These are phyloP conservation scores for Kuraishia cidri DNA, from an alignment of 805 yeast species.

Conservation along the genomic window DNA sequence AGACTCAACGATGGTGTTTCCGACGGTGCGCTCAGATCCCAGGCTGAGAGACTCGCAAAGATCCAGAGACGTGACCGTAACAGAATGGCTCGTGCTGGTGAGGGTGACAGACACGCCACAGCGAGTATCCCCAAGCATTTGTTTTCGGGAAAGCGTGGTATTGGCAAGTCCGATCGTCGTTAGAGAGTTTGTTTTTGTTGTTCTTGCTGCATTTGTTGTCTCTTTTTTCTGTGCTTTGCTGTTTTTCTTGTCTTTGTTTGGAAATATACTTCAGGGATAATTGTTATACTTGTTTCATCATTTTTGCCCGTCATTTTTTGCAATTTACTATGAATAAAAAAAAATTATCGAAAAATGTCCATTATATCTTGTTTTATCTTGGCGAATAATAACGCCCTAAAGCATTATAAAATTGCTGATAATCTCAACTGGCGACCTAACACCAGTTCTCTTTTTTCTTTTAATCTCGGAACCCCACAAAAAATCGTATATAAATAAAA, in stretches of 20 bases:
- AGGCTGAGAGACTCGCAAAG: conserved; percentile 82
- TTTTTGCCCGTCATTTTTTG: not conserved
- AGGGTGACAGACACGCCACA: conserved; percentile 85
- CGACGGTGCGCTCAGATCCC: conserved; percentile 72
- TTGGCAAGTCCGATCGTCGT: conserved; percentile 88
- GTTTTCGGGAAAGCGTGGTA: conserved; percentile 95
- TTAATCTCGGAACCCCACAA: not conserved
- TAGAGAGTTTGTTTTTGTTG: too few species aligned
- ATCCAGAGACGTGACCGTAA: conserved; percentile 90
- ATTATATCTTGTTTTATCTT: not conserved
- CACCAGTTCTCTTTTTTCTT: not conserved
- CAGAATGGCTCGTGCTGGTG: conserved; percentile 89
- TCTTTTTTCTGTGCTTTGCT: conserved; percentile 2
- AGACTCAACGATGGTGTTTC: conserved; percentile 81
- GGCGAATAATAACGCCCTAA: too few species aligned
- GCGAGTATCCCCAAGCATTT: conserved; percentile 89
- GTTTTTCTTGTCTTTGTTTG: conserved; percentile 3
- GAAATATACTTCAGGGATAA: too few species aligned
- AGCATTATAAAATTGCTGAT: too few species aligned
- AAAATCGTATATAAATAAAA: not conserved
- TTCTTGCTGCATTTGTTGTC: too few species aligned
- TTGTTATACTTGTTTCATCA: conserved; percentile 1
- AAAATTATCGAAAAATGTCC: not conserved
- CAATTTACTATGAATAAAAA: not conserved
- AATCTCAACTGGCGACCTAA: too few species aligned